phyloP scores from a whole-genome alignment of 2,329 filamentous ascomycete species.

The Rugonectria rugulosa region DNA sequence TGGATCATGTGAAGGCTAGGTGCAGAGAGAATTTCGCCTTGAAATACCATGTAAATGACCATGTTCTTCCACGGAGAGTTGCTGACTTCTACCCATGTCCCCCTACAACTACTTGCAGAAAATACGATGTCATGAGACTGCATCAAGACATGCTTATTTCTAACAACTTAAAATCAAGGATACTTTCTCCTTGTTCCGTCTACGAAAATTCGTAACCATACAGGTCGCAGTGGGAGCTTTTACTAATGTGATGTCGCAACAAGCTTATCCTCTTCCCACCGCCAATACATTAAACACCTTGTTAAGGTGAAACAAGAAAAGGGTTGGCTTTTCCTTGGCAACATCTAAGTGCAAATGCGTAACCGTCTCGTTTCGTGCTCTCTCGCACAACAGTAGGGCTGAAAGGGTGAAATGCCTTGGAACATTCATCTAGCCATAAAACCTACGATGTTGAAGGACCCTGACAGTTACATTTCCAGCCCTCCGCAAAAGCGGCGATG shows the following conservation, averaged over 20 bases:
- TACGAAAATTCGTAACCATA: no score
- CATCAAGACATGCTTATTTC: no score
- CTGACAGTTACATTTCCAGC: not conserved
- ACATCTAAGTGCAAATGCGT: not conserved
- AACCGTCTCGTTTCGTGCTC: not conserved
- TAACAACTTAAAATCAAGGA: no score
- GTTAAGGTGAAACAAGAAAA: not conserved
- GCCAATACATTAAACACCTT: not conserved
- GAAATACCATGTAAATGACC: no score
- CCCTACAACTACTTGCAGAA: no score
- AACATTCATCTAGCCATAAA: not conserved
- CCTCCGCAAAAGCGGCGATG: slow-evolving; percentile 2
- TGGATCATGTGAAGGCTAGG: no score
- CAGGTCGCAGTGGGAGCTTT: no score
- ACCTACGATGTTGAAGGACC: not conserved
- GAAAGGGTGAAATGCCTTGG: not conserved
- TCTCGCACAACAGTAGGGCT: slow-evolving; percentile 11
- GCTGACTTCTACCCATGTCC: no score
- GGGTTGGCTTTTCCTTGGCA: not conserved
- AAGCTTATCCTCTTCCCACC: not conserved
- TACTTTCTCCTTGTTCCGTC: no score
- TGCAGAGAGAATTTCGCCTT: no score
- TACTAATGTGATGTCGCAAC: not conserved
- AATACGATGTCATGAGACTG: no score
- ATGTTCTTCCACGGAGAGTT: no score